These are phyloP conservation scores for Fusarium stilboides DNA, from an alignment of 2,329 filamentous ascomycete species.

Conservation along the genomic window DNA sequence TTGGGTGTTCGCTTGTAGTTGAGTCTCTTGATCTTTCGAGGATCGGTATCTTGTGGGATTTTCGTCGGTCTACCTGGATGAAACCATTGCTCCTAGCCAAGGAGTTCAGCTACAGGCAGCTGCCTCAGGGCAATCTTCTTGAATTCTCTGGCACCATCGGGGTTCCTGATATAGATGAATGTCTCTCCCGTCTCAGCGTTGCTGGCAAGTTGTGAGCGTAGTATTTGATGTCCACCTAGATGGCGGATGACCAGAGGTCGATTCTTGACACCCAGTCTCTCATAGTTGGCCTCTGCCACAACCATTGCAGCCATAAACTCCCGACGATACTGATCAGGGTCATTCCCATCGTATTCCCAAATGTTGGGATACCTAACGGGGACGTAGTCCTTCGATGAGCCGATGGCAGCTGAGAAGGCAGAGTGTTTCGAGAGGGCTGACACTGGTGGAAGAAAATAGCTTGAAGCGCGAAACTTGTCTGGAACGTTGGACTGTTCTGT, in stretches of 20 bases:
- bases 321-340: not conserved
- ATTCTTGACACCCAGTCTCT: not conserved
- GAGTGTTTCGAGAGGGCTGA: not conserved
- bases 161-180: not conserved
- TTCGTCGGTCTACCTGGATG: not conserved
- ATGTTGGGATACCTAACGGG: not conserved
- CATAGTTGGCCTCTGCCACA: not conserved
- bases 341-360: not conserved
- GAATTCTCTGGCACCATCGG: not conserved
- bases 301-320: not conserved
- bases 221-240: not conserved
- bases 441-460: not conserved
- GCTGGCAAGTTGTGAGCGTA: not conserved
- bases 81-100: not conserved
- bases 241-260: not conserved
- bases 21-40: not conserved
- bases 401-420: too few species aligned
- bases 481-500: too few species aligned
- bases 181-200: not conserved
- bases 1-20: not conserved
- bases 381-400: not conserved
- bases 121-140: not conserved
- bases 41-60: not conserved
- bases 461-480: too few species aligned
- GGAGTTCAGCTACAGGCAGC: not conserved